Conservation (phyloP, 2,329 filamentous ascomycete species). For the Claviceps digitariae region DNA sequence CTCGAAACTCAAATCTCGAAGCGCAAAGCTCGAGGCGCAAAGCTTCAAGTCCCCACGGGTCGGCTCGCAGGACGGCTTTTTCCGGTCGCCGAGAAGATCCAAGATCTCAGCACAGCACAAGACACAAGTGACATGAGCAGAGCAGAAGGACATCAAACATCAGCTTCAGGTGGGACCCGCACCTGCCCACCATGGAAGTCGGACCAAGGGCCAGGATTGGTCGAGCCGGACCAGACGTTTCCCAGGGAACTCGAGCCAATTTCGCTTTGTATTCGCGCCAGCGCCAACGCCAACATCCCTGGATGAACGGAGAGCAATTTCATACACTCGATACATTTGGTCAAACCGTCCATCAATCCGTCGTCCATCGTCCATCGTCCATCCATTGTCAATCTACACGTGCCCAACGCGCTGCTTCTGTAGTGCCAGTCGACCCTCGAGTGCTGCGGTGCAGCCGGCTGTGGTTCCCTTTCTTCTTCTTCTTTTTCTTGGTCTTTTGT, state of each 20-base stretch:
- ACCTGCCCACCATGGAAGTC: not conserved
- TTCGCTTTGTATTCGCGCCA: not conserved
- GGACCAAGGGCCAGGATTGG: not conserved
- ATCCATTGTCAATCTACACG: not conserved
- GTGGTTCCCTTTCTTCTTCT: not conserved
- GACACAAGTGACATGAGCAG: too few species aligned
- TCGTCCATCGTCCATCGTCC: not conserved
- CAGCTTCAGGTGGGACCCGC: not conserved
- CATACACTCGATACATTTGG: not conserved
- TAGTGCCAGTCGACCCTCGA: not conserved
- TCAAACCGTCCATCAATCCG: not conserved
- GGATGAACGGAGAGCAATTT: not conserved
- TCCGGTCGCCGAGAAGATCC: constrained; percentile 11
- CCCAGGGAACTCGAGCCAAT: constrained; percentile 3
- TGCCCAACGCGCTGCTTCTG: not conserved
- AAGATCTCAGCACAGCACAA: too few species aligned
- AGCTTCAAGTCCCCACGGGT: not conserved
- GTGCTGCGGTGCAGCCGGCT: not conserved
- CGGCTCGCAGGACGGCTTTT: constrained; percentile 16
- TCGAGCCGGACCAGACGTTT: not conserved
- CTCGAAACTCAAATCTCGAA: not conserved
- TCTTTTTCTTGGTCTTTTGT: not conserved
- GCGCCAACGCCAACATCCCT: not conserved
- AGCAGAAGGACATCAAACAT: too few species aligned
- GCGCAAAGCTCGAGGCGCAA: not conserved